phyloP scores from a whole-genome alignment of 2,329 filamentous ascomycete genomes.

The Pyrenochaeta sp. region DNA sequence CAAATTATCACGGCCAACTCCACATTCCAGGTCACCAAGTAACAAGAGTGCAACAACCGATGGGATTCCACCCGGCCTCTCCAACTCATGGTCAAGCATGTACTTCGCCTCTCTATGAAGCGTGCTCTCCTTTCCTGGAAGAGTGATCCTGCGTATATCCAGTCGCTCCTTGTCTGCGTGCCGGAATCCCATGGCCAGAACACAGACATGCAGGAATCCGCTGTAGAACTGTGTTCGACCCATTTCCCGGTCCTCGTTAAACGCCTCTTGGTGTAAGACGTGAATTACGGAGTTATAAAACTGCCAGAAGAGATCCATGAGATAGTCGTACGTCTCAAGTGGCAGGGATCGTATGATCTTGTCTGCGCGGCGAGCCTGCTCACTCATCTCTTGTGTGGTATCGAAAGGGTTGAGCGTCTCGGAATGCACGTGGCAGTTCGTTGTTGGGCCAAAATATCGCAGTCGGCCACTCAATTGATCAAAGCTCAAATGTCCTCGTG shows the following conservation, averaged over 20 bases:
- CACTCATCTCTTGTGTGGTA: conserved; percentile 52
- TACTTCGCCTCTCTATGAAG: conserved; percentile 64
- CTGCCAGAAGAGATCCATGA: conserved; percentile 62
- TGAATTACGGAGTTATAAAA: conserved; percentile 61
- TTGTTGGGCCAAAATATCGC: conserved; percentile 63
- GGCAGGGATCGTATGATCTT: conserved; percentile 59
- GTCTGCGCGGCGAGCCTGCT: conserved; percentile 58
- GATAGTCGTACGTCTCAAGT: conserved; percentile 60
- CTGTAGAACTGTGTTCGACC: conserved; percentile 61
- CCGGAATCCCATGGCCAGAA: conserved; percentile 63
- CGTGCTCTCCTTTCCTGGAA: conserved; percentile 60
- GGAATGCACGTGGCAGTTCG: conserved; percentile 63
- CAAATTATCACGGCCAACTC: conserved; percentile 62
- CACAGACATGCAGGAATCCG: conserved; percentile 61
- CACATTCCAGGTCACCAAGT: conserved; percentile 63
- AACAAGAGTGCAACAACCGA: conserved; percentile 62
- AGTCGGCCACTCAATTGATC: conserved; percentile 61
- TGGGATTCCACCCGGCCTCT: conserved; percentile 61
- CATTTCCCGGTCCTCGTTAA: conserved; percentile 58
- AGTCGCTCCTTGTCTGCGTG: conserved; percentile 60
- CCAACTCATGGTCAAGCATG: conserved; percentile 63
- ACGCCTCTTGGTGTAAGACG: conserved; percentile 60
- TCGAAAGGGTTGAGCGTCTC: conserved; percentile 47
- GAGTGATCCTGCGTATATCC: conserved; percentile 59
- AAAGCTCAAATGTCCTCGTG: conserved; percentile 60